A percentile compares a stretch with the other conserved stretches of the same genome.
Conservation (phyloP, 306 rosid species). For the Acacia acuminata region DNA sequence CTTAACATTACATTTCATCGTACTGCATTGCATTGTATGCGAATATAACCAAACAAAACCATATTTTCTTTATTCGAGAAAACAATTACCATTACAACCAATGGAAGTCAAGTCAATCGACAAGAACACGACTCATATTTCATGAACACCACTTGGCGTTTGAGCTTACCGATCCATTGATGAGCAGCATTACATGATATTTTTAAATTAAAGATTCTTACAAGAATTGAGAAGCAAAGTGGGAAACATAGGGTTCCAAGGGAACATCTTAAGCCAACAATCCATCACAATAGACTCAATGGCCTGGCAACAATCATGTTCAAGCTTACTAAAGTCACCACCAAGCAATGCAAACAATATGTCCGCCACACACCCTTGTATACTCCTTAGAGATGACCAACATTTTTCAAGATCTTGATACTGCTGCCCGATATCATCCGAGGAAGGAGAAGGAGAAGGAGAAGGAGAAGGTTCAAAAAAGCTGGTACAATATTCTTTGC, state of each 20-base stretch:
- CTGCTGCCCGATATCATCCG: background rate
- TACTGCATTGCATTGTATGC: background rate
- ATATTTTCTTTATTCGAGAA: background rate
- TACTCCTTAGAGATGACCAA: background rate
- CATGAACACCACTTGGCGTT: too few species aligned
- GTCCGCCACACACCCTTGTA: background rate
- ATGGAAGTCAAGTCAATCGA: too few species aligned
- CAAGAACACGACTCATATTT: too few species aligned
- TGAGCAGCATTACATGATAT: too few species aligned
- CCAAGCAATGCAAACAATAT: background rate
- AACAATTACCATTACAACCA: background rate
- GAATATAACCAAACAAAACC: too few species aligned
- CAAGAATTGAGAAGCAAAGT: background rate
- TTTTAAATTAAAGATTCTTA: too few species aligned
- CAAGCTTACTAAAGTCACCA: background rate
- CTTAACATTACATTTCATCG: too few species aligned
- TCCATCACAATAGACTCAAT: background rate
- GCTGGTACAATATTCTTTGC: background rate
- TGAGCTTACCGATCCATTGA: background rate
- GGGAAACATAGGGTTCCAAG: background rate
- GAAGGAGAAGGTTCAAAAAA: background rate
- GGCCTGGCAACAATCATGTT: background rate
- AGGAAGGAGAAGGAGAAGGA: background rate
- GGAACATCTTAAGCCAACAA: background rate
- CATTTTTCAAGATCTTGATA: background rate